Percentiles rank a stretch among this genome's conserved stretches.
Conservation (phyloP, 345 rosid genomes). For the Dimocarpus longan region DNA sequence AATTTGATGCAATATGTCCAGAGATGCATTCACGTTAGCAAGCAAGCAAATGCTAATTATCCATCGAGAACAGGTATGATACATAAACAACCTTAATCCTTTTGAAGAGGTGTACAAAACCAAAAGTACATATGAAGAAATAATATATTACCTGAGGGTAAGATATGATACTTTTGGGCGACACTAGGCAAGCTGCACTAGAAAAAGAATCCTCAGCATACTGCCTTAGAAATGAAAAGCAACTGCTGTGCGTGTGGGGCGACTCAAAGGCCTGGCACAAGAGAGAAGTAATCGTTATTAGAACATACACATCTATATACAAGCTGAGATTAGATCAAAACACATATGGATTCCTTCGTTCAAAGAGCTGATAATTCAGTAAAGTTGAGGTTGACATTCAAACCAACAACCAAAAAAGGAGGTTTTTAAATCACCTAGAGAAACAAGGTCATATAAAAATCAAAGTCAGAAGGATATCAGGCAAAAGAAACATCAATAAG, state of each 20-base stretch:
- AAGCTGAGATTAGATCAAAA: slow-evolving; percentile 1
- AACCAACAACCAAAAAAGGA: slow-evolving; percentile 1
- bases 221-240: slow-evolving; percentile 86
- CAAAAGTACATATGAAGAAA: slow-evolving; percentile 13
- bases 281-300: slow-evolving; percentile 4
- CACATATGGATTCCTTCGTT: not conserved
- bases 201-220: slow-evolving; percentile 84
- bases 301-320: not conserved
- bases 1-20: not conserved
- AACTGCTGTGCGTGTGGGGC: slow-evolving; percentile 79
- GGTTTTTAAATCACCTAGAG: not conserved
- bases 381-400: not conserved
- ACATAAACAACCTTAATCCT: not conserved
- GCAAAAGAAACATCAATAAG: not conserved
- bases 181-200: slow-evolving; percentile 84
- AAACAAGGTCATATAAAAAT: not conserved
- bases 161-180: slow-evolving; percentile 79
- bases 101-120: not conserved
- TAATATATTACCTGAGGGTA: slow-evolving; percentile 75
- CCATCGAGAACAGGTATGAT: not conserved
- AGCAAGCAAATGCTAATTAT: not conserved
- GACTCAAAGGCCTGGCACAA: slow-evolving; percentile 88
- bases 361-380: not conserved
- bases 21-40: not conserved
- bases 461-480: not conserved